phyloP scores from a whole-genome alignment of 2,329 filamentous ascomycete species.

The Calonectria honghensis region DNA sequence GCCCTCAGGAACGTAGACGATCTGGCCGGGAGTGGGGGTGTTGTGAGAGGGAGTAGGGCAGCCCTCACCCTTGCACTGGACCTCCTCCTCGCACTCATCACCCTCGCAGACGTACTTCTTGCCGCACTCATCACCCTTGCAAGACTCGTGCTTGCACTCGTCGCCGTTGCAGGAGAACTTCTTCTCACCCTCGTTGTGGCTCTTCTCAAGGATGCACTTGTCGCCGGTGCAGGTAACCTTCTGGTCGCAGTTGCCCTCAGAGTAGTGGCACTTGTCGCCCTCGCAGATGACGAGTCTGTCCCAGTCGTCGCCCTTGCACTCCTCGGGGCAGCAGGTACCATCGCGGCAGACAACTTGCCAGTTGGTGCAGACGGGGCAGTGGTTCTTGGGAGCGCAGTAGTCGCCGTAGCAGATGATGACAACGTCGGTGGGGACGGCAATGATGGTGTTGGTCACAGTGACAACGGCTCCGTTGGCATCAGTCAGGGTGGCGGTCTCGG shows the following conservation, averaged over 20 bases:
- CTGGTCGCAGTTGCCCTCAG: conserved; percentile 53
- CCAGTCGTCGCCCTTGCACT: conserved; percentile 53
- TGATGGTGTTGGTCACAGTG: conserved; percentile 50
- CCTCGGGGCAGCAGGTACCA: conserved; percentile 57
- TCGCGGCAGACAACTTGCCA: conserved; percentile 60
- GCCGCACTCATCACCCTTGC: conserved; percentile 56
- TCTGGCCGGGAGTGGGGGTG: conserved; percentile 15
- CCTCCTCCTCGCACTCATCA: conserved; percentile 55
- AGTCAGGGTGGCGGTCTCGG: conserved; percentile 53
- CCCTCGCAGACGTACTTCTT: conserved; percentile 60
- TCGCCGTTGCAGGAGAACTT: conserved; percentile 60
- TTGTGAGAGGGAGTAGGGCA: conserved; percentile 50
- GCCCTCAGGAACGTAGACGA: conserved; percentile 28
- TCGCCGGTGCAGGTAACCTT: conserved; percentile 56
- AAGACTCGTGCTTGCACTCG: conserved; percentile 56
- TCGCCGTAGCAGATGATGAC: conserved; percentile 57
- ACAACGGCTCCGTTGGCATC: conserved; percentile 39
- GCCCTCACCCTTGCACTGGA: conserved; percentile 52
- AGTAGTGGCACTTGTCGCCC: conserved; percentile 55
- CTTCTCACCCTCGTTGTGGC: conserved; percentile 49
- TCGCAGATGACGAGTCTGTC: conserved; percentile 59
- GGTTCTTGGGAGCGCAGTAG: conserved; percentile 54
- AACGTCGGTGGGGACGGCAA: conserved; percentile 47
- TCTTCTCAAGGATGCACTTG: conserved; percentile 54
- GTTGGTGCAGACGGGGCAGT: conserved; percentile 55